Percentiles rank a stretch among this genome's conserved stretches.
Evolutionary conservation across 805 yeast genomes (phyloP).

Genomic region (Candida maesae): DNA sequence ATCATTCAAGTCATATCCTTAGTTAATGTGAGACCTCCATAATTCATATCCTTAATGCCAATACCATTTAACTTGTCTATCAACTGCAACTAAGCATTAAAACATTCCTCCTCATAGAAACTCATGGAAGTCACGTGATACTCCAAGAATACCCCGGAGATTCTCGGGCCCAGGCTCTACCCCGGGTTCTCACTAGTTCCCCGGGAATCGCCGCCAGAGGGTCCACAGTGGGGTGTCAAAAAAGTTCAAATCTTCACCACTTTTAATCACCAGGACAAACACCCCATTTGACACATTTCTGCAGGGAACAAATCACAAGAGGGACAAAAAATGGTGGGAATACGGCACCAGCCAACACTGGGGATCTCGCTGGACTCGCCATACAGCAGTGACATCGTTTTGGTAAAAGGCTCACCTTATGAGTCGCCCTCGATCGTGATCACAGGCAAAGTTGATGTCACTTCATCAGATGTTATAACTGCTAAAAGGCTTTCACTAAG

Average conservation of each 20-base stretch:
- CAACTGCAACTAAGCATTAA: no score
- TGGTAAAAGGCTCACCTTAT: constrained; percentile 67
- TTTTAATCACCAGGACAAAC: not conserved
- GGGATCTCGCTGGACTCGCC: constrained; percentile 28
- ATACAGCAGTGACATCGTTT: constrained; percentile 56
- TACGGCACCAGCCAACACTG: constrained; percentile 7
- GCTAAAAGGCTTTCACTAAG: constrained; percentile 57
- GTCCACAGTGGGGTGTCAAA: no score
- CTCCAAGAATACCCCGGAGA: not conserved
- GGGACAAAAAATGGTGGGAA: constrained; percentile 3
- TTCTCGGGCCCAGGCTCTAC: not conserved
- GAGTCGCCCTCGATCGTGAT: constrained; percentile 72
- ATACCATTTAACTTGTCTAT: no score
- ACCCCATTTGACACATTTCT: no score
- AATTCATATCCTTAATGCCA: no score
- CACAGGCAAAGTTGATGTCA: constrained; percentile 69
- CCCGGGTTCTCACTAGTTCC: no score
- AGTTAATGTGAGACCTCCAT: no score
- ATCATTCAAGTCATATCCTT: no score
- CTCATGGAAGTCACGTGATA: no score
- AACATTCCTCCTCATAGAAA: no score
- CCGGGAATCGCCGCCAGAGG: no score
- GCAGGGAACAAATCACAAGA: not conserved
- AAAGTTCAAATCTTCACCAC: not conserved
- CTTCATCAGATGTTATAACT: constrained; percentile 61